Evolutionary conservation across 768 basidiomycete species (phyloP).

Genomic region (Jaapia argillacea): DNA sequence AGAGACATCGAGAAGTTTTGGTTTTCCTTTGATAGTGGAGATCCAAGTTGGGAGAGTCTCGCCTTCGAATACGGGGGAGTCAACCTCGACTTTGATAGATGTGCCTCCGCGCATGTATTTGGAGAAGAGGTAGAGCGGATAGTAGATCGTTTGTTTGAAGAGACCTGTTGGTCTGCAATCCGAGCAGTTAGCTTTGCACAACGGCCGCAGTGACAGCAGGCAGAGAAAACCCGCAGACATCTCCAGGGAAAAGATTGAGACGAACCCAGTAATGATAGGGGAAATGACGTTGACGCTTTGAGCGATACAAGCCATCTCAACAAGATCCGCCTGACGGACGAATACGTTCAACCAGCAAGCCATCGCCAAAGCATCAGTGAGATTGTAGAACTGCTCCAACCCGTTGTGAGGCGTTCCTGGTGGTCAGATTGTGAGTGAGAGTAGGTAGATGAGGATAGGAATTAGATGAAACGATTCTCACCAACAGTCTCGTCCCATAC

Average conservation of each 20-base stretch:
- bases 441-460: slow-evolving; percentile 1
- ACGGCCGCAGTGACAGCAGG: not conserved
- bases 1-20: slow-evolving; percentile 38
- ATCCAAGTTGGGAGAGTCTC: slow-evolving; percentile 46
- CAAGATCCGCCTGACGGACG: slow-evolving; percentile 45
- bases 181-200: slow-evolving; percentile 4
- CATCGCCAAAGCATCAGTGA: slow-evolving; percentile 29
- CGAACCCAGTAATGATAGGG: slow-evolving; percentile 22
- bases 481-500: slow-evolving; percentile 18
- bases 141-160: slow-evolving; percentile 37
- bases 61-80: slow-evolving; percentile 26
- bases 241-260: no score
- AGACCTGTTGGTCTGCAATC: slow-evolving; percentile 33
- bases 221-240: no score
- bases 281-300: slow-evolving; percentile 45
- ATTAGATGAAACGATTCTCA: not conserved
- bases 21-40: slow-evolving; percentile 26
- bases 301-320: slow-evolving; percentile 52
- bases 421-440: not conserved
- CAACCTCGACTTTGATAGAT: slow-evolving; percentile 28
- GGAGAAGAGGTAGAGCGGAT: slow-evolving; percentile 42
- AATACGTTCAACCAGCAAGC: slow-evolving; percentile 54
- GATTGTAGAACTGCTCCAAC: slow-evolving; percentile 13
- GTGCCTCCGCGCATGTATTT: slow-evolving; percentile 44
- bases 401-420: slow-evolving; percentile 13